Base-by-base conservation (phyloP, 139 green algal species). In the Tetradesmus lagerheimii region DNA sequence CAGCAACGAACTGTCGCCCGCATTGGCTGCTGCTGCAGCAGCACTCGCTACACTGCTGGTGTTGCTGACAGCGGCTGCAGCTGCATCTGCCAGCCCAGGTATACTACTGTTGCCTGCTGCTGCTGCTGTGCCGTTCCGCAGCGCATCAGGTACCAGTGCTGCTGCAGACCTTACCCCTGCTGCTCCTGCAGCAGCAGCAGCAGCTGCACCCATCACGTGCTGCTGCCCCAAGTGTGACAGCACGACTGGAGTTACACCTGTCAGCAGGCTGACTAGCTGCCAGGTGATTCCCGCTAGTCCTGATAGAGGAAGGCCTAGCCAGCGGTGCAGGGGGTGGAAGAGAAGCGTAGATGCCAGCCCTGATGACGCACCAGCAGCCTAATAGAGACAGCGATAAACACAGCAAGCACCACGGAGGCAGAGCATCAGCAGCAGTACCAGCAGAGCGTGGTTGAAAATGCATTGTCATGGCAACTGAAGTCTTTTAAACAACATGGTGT, bases 331-430 rank as follows among this genome's bases (percentile, higher is more conserved):
- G 23, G 66, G 89, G 1, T 94, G 93, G 78, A 95, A 98, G 5
- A 93, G 45, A 18, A 94, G n/a, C 1, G 96, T 98, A 6, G 95
- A 94, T 0, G 84, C 64, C 0, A 98, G 89, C 20, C 96, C 96
- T 20, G 90, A 92, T 1, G 96, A 35, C 0, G 96, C 96, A 0
- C 95, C 96, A 2, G 94, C 50, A 41, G 94, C 95, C 0, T 95
- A 91, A 23, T 90, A 95, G 41, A 45, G 5, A 23, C 41, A 25
- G 38, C 8, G 27, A 29, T 14, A n/a, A n/a, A n/a, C n/a, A n/a
- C n/a, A n/a, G n/a, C n/a, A n/a, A n/a, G n/a, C n/a, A n/a, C n/a
- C n/a, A 43, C 15, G 76, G 6, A 62, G n/a, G 57, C 53, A 79
- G 82, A 31, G 57, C 23, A n/a, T 20, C 23, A 31, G 57, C 57